Base-by-base conservation (phyloP, 2,329 filamentous ascomycete genomes). In the Aaosphaeria arxii region DNA sequence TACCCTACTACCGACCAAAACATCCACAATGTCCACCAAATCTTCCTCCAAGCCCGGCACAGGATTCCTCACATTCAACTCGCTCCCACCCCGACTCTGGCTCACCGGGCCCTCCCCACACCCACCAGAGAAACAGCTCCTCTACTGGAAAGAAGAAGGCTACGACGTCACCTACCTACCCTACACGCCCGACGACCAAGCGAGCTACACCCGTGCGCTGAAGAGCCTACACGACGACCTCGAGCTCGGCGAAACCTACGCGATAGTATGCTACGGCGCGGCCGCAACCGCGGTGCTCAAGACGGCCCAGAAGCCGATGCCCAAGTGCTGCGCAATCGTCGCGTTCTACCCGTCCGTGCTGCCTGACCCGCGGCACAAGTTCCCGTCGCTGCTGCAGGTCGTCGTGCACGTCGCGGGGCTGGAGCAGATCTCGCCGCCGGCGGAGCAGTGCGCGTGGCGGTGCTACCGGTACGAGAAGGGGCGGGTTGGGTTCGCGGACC, bases 321-420 rank as follows among this genome's bases (percentile, higher is more conserved):
- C 69, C 5, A 69, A 71, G 46, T 67, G 70, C 50, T 63, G 59
- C 45, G 70, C 71, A 1, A 61, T 76, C 4, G 58, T 75, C 29
- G 67, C 66, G 3, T 77, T 73, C 57, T 77, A 77, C 50, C 74
- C 74, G 0, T 59, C 66, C 5, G 30, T 56, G 5, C 57, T 76
- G 11, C 67, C 70, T 0, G 61, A 55, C 5, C 67, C 71, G 2
- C 69, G 66, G 36, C 57, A 58, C 4, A 71, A 64, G 42, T 75
- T 69, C 43, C 73, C 73, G 0, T 56, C 59, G 2, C 61, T 69
- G 17, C 54, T 73, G 24, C 52, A 67, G n/a, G 50, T 74, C 5
- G 58, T 70, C 38, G 57, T 73, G 9, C 74, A 77, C 47, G 58
- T 76, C 6, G 70, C 74, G 1, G 67, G 63, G 1, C 54, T 61